A percentile compares a stretch with the other conserved stretches of the same genome.
phyloP scores from a whole-genome alignment of 495 filamentous ascomycete species.

The Talaromyces trachyspermus region DNA sequence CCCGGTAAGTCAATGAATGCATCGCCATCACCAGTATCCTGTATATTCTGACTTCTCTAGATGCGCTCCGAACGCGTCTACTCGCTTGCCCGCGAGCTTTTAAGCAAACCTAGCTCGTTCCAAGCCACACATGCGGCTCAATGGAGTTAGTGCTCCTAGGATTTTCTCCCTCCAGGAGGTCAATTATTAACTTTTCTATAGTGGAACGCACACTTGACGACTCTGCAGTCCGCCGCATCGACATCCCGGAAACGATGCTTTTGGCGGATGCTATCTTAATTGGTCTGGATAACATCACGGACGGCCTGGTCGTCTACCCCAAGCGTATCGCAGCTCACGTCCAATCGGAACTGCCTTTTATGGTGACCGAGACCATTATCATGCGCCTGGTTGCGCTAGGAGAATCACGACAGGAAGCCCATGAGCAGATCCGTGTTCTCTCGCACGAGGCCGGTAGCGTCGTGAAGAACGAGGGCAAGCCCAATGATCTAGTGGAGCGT shows the following conservation, averaged over 20 bases:
- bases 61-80: slow-evolving; percentile 55
- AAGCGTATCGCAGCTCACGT: slow-evolving; percentile 62
- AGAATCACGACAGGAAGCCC: slow-evolving; percentile 76
- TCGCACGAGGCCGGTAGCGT: slow-evolving; percentile 74
- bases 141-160: slow-evolving; percentile 64
- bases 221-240: slow-evolving; percentile 51
- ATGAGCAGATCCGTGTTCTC: slow-evolving; percentile 81
- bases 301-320: slow-evolving; percentile 82
- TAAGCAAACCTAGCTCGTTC: slow-evolving; percentile 59
- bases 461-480: slow-evolving; percentile 72
- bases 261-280: background rate
- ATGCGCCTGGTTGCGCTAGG: slow-evolving; percentile 77
- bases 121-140: slow-evolving; percentile 73
- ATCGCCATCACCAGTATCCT: slow-evolving; percentile 69
- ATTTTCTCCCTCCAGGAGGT: background rate
- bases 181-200: background rate
- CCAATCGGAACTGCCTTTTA: slow-evolving; percentile 80
- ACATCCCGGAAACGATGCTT: slow-evolving; percentile 53
- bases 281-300: slow-evolving; percentile 61
- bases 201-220: slow-evolving; percentile 30
- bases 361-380: slow-evolving; percentile 75
- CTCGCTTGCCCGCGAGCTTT: slow-evolving; percentile 62
- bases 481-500: slow-evolving; percentile 79
- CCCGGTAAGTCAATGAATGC: slow-evolving; percentile 76
- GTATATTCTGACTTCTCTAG: slow-evolving; percentile 44